These are phyloP conservation scores for Colletotrichum sojae DNA, from an alignment of 2,329 filamentous ascomycete genomes.

Conservation along the genomic window DNA sequence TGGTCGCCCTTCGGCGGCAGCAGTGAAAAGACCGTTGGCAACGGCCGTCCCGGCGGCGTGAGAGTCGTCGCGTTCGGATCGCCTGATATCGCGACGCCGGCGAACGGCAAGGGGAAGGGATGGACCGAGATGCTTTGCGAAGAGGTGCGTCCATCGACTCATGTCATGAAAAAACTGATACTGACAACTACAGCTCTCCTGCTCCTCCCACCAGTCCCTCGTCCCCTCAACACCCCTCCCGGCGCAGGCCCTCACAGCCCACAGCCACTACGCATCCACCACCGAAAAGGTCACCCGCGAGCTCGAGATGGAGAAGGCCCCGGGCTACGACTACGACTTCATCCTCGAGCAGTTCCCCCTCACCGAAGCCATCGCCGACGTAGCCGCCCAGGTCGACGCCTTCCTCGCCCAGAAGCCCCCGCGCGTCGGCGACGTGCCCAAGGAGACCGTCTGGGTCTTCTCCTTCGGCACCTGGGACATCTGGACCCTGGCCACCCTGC, in stretches of 20 bases:
- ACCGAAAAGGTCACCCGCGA: slow-evolving; percentile 51
- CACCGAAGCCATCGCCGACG: slow-evolving; percentile 55
- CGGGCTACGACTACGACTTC: slow-evolving; percentile 61
- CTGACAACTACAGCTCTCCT: slow-evolving; percentile 56
- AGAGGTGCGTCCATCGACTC: slow-evolving; percentile 53
- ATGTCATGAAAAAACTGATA: background rate
- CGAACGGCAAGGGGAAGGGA: slow-evolving; percentile 46
- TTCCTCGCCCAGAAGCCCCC: slow-evolving; percentile 58
- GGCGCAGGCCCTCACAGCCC: slow-evolving; percentile 67
- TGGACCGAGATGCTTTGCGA: slow-evolving; percentile 66
- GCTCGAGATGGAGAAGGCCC: slow-evolving; percentile 49
- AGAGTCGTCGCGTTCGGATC: slow-evolving; percentile 67
- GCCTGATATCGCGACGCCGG: slow-evolving; percentile 58
- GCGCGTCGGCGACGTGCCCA: slow-evolving; percentile 49
- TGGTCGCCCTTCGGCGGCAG: slow-evolving; percentile 38
- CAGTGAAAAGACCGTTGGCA: slow-evolving; percentile 24
- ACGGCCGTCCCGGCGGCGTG: slow-evolving; percentile 51
- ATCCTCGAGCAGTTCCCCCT: slow-evolving; percentile 59
- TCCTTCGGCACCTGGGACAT: slow-evolving; percentile 69
- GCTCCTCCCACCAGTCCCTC: slow-evolving; percentile 61
- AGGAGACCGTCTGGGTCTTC: slow-evolving; percentile 68
- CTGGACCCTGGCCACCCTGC: slow-evolving; percentile 65
- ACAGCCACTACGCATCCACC: slow-evolving; percentile 65
- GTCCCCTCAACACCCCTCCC: slow-evolving; percentile 59
- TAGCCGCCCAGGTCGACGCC: slow-evolving; percentile 58